Conservation (phyloP, 202 grass and related monocot species). For the Bolboschoenoplectus hybrid region DNA sequence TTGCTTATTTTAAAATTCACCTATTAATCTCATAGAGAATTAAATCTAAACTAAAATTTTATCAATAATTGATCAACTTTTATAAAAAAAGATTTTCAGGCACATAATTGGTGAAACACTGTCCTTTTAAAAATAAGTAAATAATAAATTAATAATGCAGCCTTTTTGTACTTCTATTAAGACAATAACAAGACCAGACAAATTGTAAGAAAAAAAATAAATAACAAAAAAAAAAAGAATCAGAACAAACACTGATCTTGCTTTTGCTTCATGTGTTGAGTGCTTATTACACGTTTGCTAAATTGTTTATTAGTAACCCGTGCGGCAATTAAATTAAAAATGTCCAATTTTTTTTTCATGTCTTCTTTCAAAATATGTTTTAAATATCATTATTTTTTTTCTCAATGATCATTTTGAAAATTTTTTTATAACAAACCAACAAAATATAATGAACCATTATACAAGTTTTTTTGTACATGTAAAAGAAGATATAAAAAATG, state of each 20-base stretch:
- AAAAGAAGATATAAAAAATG: too few relatives aligned
- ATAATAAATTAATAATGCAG: background rate
- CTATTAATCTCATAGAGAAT: too few relatives aligned
- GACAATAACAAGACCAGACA: background rate
- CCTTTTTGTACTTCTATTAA: background rate
- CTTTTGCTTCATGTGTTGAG: background rate
- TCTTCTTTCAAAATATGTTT: background rate
- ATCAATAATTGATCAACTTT: too few relatives aligned
- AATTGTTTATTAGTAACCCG: background rate
- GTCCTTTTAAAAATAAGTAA: background rate
- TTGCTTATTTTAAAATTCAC: too few relatives aligned
- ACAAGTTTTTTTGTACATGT: too few relatives aligned
- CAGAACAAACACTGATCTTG: background rate
- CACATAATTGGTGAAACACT: too few relatives aligned
- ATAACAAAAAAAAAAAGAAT: background rate
- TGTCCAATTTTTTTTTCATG: background rate
- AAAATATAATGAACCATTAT: too few relatives aligned
- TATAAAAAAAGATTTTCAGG: too few relatives aligned
- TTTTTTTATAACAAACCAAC: too few relatives aligned
- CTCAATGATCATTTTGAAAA: background rate
- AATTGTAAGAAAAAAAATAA: background rate
- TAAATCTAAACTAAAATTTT: too few relatives aligned
- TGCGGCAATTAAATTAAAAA: background rate
- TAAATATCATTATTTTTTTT: background rate
- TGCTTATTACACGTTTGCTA: background rate